These are phyloP conservation scores for Tetrahymena elliotti DNA, from an alignment of 73 alveolate genomes.

Conservation along the genomic window DNA sequence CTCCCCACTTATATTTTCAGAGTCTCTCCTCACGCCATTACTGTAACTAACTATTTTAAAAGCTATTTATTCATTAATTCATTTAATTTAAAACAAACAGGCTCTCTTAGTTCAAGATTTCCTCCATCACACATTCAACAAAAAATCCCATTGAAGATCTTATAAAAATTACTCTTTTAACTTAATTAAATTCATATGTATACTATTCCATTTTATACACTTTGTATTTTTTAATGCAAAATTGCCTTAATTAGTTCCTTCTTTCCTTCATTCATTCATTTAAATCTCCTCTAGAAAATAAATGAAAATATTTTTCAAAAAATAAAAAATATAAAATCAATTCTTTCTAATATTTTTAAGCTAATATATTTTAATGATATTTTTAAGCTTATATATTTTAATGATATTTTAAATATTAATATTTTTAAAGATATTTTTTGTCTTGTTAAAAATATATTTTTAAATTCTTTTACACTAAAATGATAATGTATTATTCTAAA, in stretches of 20 bases:
- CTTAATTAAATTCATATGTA: not conserved
- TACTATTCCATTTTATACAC: not conserved
- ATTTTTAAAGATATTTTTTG: too few species aligned
- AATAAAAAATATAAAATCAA: too few species aligned
- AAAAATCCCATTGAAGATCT: not conserved
- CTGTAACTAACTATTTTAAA: not conserved
- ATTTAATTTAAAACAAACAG: not conserved
- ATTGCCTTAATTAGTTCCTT: not conserved
- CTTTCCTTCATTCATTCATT: not conserved
- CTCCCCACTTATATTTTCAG: slow-evolving; percentile 91
- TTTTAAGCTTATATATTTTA: too few species aligned
- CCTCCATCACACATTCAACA: not conserved
- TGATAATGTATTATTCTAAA: too few species aligned
- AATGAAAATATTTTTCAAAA: too few species aligned
- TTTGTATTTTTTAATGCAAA: not conserved
- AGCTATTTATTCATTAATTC: not conserved
- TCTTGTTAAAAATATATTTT: too few species aligned
- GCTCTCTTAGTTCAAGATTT: not conserved
- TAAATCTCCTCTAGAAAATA: too few species aligned
- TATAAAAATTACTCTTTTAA: not conserved
- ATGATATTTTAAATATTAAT: too few species aligned
- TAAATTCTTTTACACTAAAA: too few species aligned
- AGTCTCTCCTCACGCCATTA: slow-evolving; percentile 91
- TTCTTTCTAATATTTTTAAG: too few species aligned
- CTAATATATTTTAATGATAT: too few species aligned